Conservation (phyloP, 2,329 filamentous ascomycete species). For the Diplodia seriata region DNA sequence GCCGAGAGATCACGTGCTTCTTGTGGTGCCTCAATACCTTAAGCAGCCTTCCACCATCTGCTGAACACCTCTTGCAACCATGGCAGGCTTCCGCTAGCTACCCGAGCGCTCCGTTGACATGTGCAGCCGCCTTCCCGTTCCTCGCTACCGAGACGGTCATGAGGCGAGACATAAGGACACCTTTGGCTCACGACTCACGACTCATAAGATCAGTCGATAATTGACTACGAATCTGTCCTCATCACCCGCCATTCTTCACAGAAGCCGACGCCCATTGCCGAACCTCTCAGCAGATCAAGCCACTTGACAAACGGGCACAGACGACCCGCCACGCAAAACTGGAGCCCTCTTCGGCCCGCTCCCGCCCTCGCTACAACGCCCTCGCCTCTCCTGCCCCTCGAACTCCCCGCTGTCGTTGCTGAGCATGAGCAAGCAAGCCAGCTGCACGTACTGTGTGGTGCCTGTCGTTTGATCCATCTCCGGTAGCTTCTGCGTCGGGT, state of each 20-base stretch:
- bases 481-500: background rate
- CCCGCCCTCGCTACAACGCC: conserved; percentile 1
- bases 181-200: background rate
- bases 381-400: background rate
- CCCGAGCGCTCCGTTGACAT: background rate
- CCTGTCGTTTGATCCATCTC: background rate
- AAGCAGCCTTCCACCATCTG: background rate
- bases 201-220: conserved; percentile 4
- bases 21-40: background rate
- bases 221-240: conserved; percentile 1
- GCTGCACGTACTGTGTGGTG: background rate
- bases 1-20: background rate
- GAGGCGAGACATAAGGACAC: background rate
- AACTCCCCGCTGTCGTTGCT: background rate
- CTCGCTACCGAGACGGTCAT: background rate
- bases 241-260: background rate
- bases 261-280: conserved; percentile 19
- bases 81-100: background rate
- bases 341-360: conserved; percentile 26
- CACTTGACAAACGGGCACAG: conserved; percentile 1
- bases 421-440: background rate
- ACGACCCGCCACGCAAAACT: conserved; percentile 10
- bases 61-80: background rate
- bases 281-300: background rate
- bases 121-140: background rate